Base-by-base conservation (phyloP, 202 grass and related monocot species). In the Panicum hallii region DNA sequence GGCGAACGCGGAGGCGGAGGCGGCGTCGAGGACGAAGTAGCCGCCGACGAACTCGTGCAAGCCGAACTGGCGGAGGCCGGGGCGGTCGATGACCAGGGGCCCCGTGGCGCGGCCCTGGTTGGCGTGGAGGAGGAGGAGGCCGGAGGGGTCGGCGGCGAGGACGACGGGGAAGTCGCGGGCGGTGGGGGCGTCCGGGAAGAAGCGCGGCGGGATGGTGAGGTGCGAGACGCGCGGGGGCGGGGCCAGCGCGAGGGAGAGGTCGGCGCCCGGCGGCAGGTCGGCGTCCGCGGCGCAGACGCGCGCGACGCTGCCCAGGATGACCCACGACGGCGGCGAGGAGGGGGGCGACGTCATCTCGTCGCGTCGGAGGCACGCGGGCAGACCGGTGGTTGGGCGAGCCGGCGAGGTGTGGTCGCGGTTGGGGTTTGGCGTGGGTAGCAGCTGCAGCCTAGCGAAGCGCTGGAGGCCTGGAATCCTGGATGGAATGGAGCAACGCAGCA, bases 1-100 rank as follows among this genome's bases (percentile, higher is more conserved):
- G 61, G 61, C 30, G 28, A 64, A 11, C 61, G 28, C 61, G 61
- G 28, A 16, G 61, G 61, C 28, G 61, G 5, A 34, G 61, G 30
- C 30, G 62, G 62, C 62, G 62, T 64, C 30, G 62, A 64, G 62
- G 30, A 64, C 30, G 62, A 64, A 64, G 62, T 64, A 64, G 28
- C 30, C 61, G 61, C 3, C 61, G 61, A 64, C 61, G 28, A 15
- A 34, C 28, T 13, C 12, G 61, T 7, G 12, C 28, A 28, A 64
- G 61, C 28, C 30, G 28, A 36, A 15, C 38, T 5, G 36, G 16
- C 41, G 61, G 61, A 14, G 11, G 23, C 5, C 4, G 23, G 58
- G 23, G 10, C 58, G 58, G 23, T 62, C 58, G 58, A 62, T 62
- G 58, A 62, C 12, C 20, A n/a, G 14, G 28, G 12, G 28, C 1